Conservation (phyloP, 2,329 filamentous ascomycete species). For the Aaosphaeria pasadenensis region DNA sequence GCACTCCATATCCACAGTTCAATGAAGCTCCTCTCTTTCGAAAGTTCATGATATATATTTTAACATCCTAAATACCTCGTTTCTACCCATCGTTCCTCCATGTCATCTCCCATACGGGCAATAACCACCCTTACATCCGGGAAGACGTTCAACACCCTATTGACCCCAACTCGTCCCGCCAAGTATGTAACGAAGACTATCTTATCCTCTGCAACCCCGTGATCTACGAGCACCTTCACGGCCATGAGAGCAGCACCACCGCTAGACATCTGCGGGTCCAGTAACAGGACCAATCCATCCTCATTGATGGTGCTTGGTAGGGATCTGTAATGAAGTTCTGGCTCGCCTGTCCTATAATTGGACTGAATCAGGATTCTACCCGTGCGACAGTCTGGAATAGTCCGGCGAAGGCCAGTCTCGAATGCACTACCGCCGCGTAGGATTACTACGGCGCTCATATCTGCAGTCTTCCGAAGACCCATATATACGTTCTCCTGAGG, state of each 20-base stretch:
- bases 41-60: conserved; percentile 1
- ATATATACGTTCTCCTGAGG: conserved; percentile 67
- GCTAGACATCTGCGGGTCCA: conserved; percentile 93
- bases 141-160: conserved; percentile 83
- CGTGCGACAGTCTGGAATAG: conserved; percentile 88
- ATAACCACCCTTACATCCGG: conserved; percentile 84
- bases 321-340: conserved; percentile 86
- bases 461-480: conserved; percentile 68
- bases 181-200: conserved; percentile 94
- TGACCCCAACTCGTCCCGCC: conserved; percentile 78
- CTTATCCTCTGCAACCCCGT: conserved; percentile 77
- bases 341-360: conserved; percentile 67
- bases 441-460: conserved; percentile 71
- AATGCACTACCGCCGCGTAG: conserved; percentile 86
- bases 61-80: conserved; percentile 86
- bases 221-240: conserved; percentile 90
- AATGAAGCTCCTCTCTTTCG: too few relatives aligned
- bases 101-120: conserved; percentile 74
- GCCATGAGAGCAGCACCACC: conserved; percentile 89
- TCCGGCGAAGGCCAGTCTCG: conserved; percentile 82
- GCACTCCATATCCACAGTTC: too few relatives aligned
- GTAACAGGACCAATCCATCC: conserved; percentile 77
- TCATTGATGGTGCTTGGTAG: conserved; percentile 67
- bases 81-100: conserved; percentile 87
- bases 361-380: conserved; percentile 90